Evolutionary conservation across 202 grass and related monocot genomes (phyloP).

Genomic region (Musa balbisiana): DNA sequence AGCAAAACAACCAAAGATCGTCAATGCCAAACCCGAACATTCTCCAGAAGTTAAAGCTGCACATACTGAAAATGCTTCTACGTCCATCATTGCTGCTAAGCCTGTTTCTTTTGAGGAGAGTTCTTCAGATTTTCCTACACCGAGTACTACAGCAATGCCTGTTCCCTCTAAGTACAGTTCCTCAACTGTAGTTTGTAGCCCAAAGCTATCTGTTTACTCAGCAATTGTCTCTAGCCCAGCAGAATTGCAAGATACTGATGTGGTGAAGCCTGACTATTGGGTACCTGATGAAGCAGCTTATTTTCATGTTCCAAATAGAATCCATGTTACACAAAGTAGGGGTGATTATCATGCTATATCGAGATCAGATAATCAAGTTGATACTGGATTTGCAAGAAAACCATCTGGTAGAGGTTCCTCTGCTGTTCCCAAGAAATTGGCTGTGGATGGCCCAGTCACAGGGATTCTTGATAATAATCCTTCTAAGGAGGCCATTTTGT

Average conservation of each 20-base stretch:
- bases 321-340: constrained; percentile 26
- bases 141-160: neutral
- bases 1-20: constrained; percentile 30
- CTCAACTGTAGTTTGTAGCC: constrained; percentile 14
- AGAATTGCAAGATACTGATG: constrained; percentile 33
- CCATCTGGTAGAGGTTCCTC: constrained; percentile 24
- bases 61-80: constrained; percentile 10
- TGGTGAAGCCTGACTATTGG: constrained; percentile 17
- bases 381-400: constrained; percentile 20
- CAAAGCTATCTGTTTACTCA: constrained; percentile 16
- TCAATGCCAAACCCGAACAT: constrained; percentile 30
- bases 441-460: neutral
- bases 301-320: constrained; percentile 26
- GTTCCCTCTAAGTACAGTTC: constrained; percentile 20
- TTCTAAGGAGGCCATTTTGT: constrained; percentile 26
- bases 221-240: constrained; percentile 15
- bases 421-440: neutral
- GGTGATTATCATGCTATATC: constrained; percentile 34
- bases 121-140: constrained; percentile 13
- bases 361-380: constrained; percentile 22
- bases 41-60: constrained; percentile 16
- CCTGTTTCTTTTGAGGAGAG: constrained; percentile 10
- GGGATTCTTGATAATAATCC: neutral
- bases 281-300: constrained; percentile 26
- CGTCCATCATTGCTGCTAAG: neutral